Percentiles rank a stretch among this genome's conserved stretches.
Evolutionary conservation across 2,329 filamentous ascomycete genomes (phyloP).

Genomic region (Epichloe scottii): DNA sequence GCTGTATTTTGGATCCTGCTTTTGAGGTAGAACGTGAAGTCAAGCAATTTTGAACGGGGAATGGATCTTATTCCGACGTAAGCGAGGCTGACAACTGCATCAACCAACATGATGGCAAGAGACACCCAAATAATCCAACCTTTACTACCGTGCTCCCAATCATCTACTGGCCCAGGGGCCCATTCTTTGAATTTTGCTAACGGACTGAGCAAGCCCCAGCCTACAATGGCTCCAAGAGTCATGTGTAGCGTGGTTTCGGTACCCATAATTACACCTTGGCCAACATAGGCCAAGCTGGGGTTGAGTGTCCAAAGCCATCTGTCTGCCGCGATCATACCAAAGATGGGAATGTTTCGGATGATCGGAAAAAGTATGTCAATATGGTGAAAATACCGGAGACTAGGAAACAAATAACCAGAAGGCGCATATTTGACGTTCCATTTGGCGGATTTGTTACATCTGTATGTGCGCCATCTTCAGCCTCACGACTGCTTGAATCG

Average conservation of each 20-base stretch:
- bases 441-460: slow-evolving; percentile 6
- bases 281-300: slow-evolving; percentile 91
- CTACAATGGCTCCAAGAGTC: slow-evolving; percentile 77
- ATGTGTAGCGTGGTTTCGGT: slow-evolving; percentile 91
- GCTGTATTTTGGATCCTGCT: not conserved
- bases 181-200: slow-evolving; percentile 75
- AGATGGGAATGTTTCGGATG: slow-evolving; percentile 74
- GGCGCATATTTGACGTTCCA: slow-evolving; percentile 36
- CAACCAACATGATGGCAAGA: slow-evolving; percentile 89
- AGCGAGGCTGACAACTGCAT: slow-evolving; percentile 77
- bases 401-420: slow-evolving; percentile 44
- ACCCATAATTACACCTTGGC: slow-evolving; percentile 98
- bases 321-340: slow-evolving; percentile 60
- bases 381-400: slow-evolving; percentile 60
- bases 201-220: slow-evolving; percentile 85
- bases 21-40: not conserved
- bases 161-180: slow-evolving; percentile 74
- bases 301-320: slow-evolving; percentile 95
- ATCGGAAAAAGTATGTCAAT: slow-evolving; percentile 82
- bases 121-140: slow-evolving; percentile 99
- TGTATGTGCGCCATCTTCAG: not conserved
- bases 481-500: not conserved
- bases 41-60: slow-evolving; percentile 17
- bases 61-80: slow-evolving; percentile 58
- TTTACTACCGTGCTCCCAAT: slow-evolving; percentile 90